Evolutionary conservation across 192 early-diverging fungal species (phyloP).

Genomic region (Gamsiella multidivaricata): DNA sequence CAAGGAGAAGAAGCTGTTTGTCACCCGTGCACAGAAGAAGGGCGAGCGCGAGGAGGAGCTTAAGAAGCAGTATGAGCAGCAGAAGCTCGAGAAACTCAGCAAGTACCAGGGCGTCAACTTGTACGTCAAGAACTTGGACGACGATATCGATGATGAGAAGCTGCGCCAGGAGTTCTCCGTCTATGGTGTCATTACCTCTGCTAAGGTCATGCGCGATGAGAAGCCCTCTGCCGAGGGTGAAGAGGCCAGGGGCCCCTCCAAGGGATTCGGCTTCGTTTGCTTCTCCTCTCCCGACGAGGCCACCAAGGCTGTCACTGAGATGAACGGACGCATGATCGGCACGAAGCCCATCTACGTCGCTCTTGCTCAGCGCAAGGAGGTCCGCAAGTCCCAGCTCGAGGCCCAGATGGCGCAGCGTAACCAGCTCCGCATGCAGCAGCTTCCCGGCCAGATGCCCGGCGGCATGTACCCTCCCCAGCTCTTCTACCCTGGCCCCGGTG

Average conservation of each 20-base stretch:
- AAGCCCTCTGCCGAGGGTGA: constrained; percentile 59
- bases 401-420: constrained; percentile 94
- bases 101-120: constrained; percentile 99
- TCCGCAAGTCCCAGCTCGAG: constrained; percentile 94
- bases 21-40: constrained; percentile 99
- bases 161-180: constrained; percentile 95
- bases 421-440: constrained; percentile 84
- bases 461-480: constrained; percentile 62
- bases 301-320: constrained; percentile 97
- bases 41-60: constrained; percentile 97
- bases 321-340: constrained; percentile 96
- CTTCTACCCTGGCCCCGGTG: constrained; percentile 52
- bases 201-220: constrained; percentile 98
- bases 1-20: constrained; percentile 92
- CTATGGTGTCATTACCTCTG: constrained; percentile 96
- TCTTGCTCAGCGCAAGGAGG: constrained; percentile 97
- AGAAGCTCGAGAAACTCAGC: constrained; percentile 94
- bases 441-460: constrained; percentile 62
- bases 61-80: constrained; percentile 93
- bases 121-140: constrained; percentile 99
- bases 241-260: constrained; percentile 67
- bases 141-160: constrained; percentile 95
- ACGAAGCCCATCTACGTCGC: constrained; percentile 98
- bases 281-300: constrained; percentile 99
- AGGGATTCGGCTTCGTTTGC: constrained; percentile 99